A percentile compares a stretch with the other conserved stretches of the same genome.
phyloP scores from a whole-genome alignment of 805 yeast genomes.

The Saturnispora galanensis region DNA sequence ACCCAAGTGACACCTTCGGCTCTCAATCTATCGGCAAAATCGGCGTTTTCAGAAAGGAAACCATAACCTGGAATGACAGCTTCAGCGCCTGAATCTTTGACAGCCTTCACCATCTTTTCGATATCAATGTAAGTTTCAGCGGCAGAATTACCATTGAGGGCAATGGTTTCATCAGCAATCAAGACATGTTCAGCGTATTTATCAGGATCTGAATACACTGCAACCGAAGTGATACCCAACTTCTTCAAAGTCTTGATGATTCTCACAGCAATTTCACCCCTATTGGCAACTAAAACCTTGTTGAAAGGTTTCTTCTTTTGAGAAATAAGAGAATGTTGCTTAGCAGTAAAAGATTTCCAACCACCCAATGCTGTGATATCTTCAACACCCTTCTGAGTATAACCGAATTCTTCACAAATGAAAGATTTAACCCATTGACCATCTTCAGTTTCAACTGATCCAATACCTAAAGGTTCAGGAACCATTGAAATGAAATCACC shows the following conservation, averaged over 20 bases:
- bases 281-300: conserved; percentile 86
- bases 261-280: conserved; percentile 97
- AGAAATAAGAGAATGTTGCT: conserved; percentile 17
- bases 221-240: conserved; percentile 67
- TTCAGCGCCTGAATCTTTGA: conserved; percentile 73
- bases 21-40: conserved; percentile 81
- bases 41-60: conserved; percentile 92
- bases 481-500: conserved; percentile 83
- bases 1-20: conserved; percentile 81
- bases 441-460: conserved; percentile 71
- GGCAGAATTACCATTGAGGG: conserved; percentile 73
- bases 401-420: conserved; percentile 89
- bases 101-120: conserved; percentile 80
- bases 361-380: conserved; percentile 88
- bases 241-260: conserved; percentile 82
- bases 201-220: conserved; percentile 88
- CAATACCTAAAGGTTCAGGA: conserved; percentile 93
- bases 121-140: conserved; percentile 84
- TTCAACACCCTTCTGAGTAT: conserved; percentile 54
- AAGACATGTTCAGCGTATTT: conserved; percentile 79
- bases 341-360: conserved; percentile 58
- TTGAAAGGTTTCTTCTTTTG: conserved; percentile 52
- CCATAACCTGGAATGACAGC: conserved; percentile 99
- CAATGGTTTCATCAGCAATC: conserved; percentile 72
- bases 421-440: conserved; percentile 89